Percentiles rank a stretch among this genome's conserved stretches.
These are phyloP conservation scores for Periconia sp. DNA, from an alignment of 2,329 filamentous ascomycete genomes.

Conservation along the genomic window DNA sequence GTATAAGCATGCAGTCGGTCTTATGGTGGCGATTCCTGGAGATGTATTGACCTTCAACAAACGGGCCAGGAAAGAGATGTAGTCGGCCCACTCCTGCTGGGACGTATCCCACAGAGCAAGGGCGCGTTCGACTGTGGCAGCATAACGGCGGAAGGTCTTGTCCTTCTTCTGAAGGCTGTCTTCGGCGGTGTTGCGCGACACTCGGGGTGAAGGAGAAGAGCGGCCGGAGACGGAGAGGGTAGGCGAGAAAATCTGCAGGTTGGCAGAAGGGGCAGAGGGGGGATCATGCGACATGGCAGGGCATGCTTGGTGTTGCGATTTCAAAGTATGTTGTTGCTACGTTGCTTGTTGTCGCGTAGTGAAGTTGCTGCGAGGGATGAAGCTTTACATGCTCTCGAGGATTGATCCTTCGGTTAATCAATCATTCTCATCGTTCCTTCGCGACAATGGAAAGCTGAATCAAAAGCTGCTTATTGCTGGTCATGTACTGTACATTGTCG, in stretches of 20 bases:
- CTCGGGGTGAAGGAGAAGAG: conserved; percentile 71
- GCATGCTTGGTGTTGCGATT: neutral
- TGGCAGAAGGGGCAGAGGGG: conserved; percentile 18
- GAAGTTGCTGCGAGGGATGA: too few relatives aligned
- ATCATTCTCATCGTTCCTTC: too few relatives aligned
- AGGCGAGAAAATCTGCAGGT: conserved; percentile 60
- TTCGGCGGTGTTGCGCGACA: conserved; percentile 76
- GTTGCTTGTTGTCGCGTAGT: too few relatives aligned
- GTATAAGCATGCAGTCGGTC: conserved; percentile 22
- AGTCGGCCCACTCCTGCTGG: conserved; percentile 98
- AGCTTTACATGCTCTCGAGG: too few relatives aligned
- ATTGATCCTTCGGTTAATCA: too few relatives aligned
- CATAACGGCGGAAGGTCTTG: conserved; percentile 82
- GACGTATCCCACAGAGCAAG: conserved; percentile 88
- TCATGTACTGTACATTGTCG: too few relatives aligned
- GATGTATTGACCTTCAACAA: conserved; percentile 72
- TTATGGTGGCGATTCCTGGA: neutral
- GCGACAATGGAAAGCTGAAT: too few relatives aligned
- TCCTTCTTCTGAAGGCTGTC: conserved; percentile 68
- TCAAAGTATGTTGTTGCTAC: too few relatives aligned
- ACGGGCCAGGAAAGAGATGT: conserved; percentile 93
- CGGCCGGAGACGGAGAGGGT: conserved; percentile 75
- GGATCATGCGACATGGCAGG: conserved; percentile 41
- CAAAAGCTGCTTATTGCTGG: too few relatives aligned
- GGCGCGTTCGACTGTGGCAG: conserved; percentile 81